A percentile compares a stretch with the other conserved stretches of the same genome.
Evolutionary conservation across 2,329 filamentous ascomycete genomes (phyloP).

Genomic region (Fusarium subtropicale): DNA sequence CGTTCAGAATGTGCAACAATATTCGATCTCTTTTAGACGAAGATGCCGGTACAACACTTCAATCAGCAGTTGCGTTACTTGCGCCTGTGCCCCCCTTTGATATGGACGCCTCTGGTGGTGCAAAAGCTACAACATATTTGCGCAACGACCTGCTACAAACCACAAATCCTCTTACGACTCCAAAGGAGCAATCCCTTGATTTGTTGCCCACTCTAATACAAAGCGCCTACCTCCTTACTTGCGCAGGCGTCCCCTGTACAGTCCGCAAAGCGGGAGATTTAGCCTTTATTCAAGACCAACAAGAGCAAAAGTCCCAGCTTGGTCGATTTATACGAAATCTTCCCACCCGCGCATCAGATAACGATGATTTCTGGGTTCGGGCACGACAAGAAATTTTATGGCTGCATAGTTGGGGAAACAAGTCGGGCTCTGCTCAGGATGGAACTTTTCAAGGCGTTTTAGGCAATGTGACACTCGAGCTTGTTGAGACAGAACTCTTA

Average conservation of each 20-base stretch:
- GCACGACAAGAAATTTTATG: slow-evolving; percentile 75
- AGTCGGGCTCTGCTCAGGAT: slow-evolving; percentile 44
- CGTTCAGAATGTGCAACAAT: slow-evolving; percentile 70
- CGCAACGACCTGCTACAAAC: slow-evolving; percentile 64
- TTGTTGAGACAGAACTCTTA: slow-evolving; percentile 77
- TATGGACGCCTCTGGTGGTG: slow-evolving; percentile 30
- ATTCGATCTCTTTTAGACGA: slow-evolving; percentile 68
- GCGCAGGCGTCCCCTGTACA: slow-evolving; percentile 61
- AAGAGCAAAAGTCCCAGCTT: slow-evolving; percentile 72
- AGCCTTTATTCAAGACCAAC: slow-evolving; percentile 69
- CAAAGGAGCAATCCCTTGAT: slow-evolving; percentile 64
- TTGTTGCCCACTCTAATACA: slow-evolving; percentile 73
- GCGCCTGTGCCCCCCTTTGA: slow-evolving; percentile 53
- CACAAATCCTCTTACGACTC: slow-evolving; percentile 74
- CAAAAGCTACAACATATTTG: slow-evolving; percentile 49
- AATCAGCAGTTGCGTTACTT: slow-evolving; percentile 60
- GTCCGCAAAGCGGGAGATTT: slow-evolving; percentile 70
- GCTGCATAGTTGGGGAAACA: slow-evolving; percentile 77
- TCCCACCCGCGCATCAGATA: slow-evolving; percentile 61
- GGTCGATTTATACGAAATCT: slow-evolving; percentile 68
- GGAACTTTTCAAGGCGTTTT: slow-evolving; percentile 70
- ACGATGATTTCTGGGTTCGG: slow-evolving; percentile 72
- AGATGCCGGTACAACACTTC: slow-evolving; percentile 65
- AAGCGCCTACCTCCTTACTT: slow-evolving; percentile 68
- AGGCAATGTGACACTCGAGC: slow-evolving; percentile 68